Evolutionary conservation across 2,329 filamentous ascomycete species (phyloP), one percentile per base, ranked within the genome.

Genomic region (Cladosporium halotolerans): DNA sequence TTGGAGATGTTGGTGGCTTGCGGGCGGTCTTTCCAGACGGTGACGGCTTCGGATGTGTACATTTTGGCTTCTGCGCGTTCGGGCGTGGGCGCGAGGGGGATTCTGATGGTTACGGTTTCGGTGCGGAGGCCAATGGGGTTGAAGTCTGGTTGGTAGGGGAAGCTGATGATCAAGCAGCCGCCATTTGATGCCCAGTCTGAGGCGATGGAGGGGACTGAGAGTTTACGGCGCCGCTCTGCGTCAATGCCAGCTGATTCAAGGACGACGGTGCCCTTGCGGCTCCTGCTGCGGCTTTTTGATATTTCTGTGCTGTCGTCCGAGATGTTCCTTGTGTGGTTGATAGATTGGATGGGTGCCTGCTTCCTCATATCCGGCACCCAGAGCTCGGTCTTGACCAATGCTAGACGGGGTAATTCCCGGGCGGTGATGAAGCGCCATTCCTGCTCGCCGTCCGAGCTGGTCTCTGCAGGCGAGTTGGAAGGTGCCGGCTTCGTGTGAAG

Each of bases 371-470:
- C 85, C 0, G 86, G 86, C 23, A 85, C 69, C 85, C 85, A 91
- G n/a, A 85, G 70, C 60, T 83, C 76, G 0, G 79, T 77, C 54
- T 75, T 77, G 47, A 96, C 77, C 44, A 83, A 84, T 7, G 88
- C 84, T 48, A 97, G 76, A 40, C 78, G 78, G 1, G 89, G 83
- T 59, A 83, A 83, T 59, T 86, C 79, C 53, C 86, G 75, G 66
- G 84, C 81, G 0, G 87, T 89, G 66, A 89, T 75, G 65, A 88
- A 85, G 11, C 83, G 77, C 88, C 88, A 93, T 19, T 71, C 70
- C 60, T 76, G 76, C 45, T 69, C 64, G 51, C 68, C 67, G 58
- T 73, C 70, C 54, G 72, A 67, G 53, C 28, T 67, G 70, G 32
- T 68, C 65, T 14, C 62, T 62, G 8, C 65, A 63, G 46, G 71